These are phyloP conservation scores for Boletellus deceptivus DNA, from an alignment of 1,284 basidiomycete species.

Conservation along the genomic window DNA sequence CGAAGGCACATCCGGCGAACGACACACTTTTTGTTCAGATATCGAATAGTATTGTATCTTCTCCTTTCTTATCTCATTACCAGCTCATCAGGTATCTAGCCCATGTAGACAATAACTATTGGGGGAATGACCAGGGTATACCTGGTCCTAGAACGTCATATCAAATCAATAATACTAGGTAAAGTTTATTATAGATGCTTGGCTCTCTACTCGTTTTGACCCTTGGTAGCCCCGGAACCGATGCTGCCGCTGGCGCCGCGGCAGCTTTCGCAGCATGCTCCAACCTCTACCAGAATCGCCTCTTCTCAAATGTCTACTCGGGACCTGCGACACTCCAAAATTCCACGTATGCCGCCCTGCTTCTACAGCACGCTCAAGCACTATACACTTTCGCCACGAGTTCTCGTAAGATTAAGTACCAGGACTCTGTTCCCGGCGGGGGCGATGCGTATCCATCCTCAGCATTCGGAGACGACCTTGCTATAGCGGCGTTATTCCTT, in stretches of 20 bases:
- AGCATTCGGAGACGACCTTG: conserved; percentile 65
- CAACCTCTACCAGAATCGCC: conserved; percentile 65
- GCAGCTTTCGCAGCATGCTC: conserved; percentile 87
- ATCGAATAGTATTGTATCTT: conserved; percentile 47
- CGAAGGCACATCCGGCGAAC: conserved; percentile 76
- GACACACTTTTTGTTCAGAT: conserved; percentile 80
- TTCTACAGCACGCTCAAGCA: conserved; percentile 71
- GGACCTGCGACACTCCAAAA: conserved; percentile 70
- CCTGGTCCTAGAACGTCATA: conserved; percentile 73
- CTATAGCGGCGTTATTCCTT: conserved; percentile 75
- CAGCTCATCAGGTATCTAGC: conserved; percentile 34
- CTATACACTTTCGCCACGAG: conserved; percentile 74
- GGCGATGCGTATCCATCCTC: conserved; percentile 73
- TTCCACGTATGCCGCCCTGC: conserved; percentile 63
- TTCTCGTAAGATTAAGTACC: conserved; percentile 57
- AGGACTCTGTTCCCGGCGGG: conserved; percentile 63
- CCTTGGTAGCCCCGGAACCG: conserved; percentile 70
- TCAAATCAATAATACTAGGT: conserved; percentile 68
- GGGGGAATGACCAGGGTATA: conserved; percentile 84
- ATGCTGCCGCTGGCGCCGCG: conserved; percentile 79
- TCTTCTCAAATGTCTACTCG: conserved; percentile 52
- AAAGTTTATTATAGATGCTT: not conserved
- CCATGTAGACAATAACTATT: conserved; percentile 73
- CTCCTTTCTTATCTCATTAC: not conserved
- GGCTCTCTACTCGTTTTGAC: conserved; percentile 11